phyloP scores from a whole-genome alignment of 768 basidiomycete species.

The Hemileccinum rubropunctum region DNA sequence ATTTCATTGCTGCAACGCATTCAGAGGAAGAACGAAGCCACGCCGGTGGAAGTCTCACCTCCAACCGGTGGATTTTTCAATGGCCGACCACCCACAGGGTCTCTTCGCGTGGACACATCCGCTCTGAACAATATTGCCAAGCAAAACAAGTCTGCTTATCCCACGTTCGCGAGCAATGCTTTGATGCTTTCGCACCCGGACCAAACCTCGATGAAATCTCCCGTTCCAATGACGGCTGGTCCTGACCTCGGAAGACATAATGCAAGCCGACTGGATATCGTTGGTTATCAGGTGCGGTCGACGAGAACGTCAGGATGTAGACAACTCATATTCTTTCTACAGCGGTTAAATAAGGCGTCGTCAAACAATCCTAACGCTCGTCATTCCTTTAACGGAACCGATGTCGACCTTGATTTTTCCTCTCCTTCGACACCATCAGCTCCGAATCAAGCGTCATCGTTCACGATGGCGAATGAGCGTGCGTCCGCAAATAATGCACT shows the following conservation, averaged over 20 bases:
- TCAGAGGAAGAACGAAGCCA: conserved; percentile 60
- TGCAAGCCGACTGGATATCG: conserved; percentile 67
- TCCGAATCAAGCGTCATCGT: conserved; percentile 41
- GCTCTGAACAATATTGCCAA: conserved; percentile 54
- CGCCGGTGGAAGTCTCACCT: conserved; percentile 53
- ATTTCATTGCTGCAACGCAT: conserved; percentile 78
- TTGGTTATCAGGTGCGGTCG: conserved; percentile 62
- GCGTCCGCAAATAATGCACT: conserved; percentile 30
- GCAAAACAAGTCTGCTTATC: conserved; percentile 87
- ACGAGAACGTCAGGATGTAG: conserved; percentile 3
- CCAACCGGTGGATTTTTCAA: conserved; percentile 46
- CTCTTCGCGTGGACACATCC: conserved; percentile 73
- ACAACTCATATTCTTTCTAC: conserved; percentile 21
- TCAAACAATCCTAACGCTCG: conserved; percentile 51
- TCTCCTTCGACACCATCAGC: conserved; percentile 54
- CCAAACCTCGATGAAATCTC: conserved; percentile 60
- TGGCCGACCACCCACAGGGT: conserved; percentile 64
- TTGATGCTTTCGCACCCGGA: conserved; percentile 55
- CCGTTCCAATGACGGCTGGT: conserved; percentile 80
- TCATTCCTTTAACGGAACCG: conserved; percentile 76
- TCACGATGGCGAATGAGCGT: conserved; percentile 38
- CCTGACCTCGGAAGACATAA: conserved; percentile 82
- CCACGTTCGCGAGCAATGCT: conserved; percentile 49
- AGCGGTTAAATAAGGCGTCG: conserved; percentile 49
- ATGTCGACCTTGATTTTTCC: conserved; percentile 57